phyloP scores from a whole-genome alignment of 257 asterid genomes.

The Gardenia jasminoides region DNA sequence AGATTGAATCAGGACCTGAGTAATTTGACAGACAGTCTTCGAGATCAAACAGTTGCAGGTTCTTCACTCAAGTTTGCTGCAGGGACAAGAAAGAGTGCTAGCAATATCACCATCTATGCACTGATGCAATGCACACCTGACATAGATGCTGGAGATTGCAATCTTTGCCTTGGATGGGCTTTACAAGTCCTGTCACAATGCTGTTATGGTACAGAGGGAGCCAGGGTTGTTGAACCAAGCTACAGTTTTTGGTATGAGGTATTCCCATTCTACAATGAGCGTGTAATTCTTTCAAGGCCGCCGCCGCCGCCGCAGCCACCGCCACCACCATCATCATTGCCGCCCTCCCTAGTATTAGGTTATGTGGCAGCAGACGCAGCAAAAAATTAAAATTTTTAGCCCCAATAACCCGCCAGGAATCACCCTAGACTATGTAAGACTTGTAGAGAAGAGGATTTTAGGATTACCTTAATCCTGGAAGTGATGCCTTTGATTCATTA shows the following conservation, averaged over 20 bases:
- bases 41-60: not conserved
- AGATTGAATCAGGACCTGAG: not conserved
- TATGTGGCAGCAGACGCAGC: no score
- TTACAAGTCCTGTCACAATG: not conserved
- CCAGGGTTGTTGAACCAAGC: conserved; percentile 9
- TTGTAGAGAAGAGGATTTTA: no score
- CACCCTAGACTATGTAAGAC: no score
- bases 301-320: no score
- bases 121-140: conserved; percentile 32
- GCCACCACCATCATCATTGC: no score
- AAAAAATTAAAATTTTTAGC: no score
- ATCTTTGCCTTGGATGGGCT: conserved; percentile 13
- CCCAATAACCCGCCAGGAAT: no score
- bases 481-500: no score
- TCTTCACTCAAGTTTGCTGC: conserved; percentile 16
- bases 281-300: not conserved
- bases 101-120: not conserved
- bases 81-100: not conserved
- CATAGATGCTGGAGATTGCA: conserved; percentile 11
- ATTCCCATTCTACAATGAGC: not conserved
- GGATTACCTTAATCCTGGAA: no score
- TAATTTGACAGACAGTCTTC: conserved; percentile 6
- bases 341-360: not conserved
- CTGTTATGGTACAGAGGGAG: conserved; percentile 3
- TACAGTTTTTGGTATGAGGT: conserved; percentile 11